Base-by-base conservation (phyloP, 345 rosid species). In the Corchorus capsularis region DNA sequence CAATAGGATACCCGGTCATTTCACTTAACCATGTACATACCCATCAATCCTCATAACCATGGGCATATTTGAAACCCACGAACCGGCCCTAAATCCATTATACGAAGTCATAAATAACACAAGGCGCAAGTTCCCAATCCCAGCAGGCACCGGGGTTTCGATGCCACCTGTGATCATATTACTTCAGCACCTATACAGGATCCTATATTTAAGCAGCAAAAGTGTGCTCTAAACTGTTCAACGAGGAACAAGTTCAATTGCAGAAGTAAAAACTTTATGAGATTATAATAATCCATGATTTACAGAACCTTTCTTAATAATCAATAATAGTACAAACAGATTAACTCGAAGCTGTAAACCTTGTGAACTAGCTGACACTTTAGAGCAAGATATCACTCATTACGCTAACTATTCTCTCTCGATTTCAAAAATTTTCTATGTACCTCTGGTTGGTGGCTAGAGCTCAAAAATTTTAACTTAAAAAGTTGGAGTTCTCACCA, bases 401-500 rank as follows among this genome's bases (percentile, higher is more conserved):
- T 32, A 74, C 63, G 46, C 60, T 35, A 73, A 49, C 63, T 27
- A 14, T 6, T 7, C 22, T 55, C 20, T 50, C 39, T 55, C 0
- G 32, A 35, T 56, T 43, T 32, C 67, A 65, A 75, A 65, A 65
- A n/a, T 75, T 54, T 52, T 19, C 16, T 17, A 62, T 62, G 34
- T 74, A 11, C 20, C 56, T 45, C 27, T 4, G 53, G 8, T 56
- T 27, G 54, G 6, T 35, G 71, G 62, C n/a, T 47, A 20, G 27
- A 54, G 43, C 57, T 57, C 17, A 56, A 49, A 50, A 56, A 20
- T 60, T 77, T 6, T 2, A 53, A 45, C 64, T 66, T 4, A 75
- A 54, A 54, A 75, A 27, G 57, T 75, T 27, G 47, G 53, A 46
- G 43, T 59, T 68, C 79, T 76, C 41, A 76, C 59, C 15, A 19